A percentile compares a stretch with the other conserved stretches of the same genome.
Evolutionary conservation across 2,329 filamentous ascomycete genomes (phyloP).

Genomic region (Trichoderma sp.): DNA sequence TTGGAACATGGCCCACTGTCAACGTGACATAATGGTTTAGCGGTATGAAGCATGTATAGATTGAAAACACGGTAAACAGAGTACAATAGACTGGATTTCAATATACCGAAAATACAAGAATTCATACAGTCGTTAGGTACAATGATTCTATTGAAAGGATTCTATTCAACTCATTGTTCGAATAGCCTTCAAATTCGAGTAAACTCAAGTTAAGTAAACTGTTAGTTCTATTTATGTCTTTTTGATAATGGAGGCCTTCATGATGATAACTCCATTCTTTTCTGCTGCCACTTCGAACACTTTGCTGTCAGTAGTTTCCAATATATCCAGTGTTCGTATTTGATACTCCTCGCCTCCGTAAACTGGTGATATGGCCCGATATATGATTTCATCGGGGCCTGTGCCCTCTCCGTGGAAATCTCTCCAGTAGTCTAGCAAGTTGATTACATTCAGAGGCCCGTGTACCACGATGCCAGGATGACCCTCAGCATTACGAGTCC

Average conservation of each 20-base stretch:
- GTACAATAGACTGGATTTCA: neutral
- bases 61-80: neutral
- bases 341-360: conserved; percentile 67
- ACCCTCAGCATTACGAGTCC: conserved; percentile 65
- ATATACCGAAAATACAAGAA: neutral
- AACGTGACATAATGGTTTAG: neutral
- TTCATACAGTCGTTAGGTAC: neutral
- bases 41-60: neutral
- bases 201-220: neutral
- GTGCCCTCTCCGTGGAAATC: conserved; percentile 46
- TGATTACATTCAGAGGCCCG: conserved; percentile 73
- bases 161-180: neutral
- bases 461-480: conserved; percentile 76
- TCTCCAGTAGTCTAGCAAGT: conserved; percentile 69
- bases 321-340: conserved; percentile 54
- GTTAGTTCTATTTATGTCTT: neutral
- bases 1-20: neutral
- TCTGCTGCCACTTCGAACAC: conserved; percentile 52
- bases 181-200: neutral
- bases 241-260: conserved; percentile 38
- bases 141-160: neutral
- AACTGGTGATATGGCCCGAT: conserved; percentile 68
- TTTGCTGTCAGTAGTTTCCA: conserved; percentile 36
- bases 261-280: conserved; percentile 39
- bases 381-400: conserved; percentile 51